phyloP scores from a whole-genome alignment of 1,284 basidiomycete species.

The Ustilago loliicola region DNA sequence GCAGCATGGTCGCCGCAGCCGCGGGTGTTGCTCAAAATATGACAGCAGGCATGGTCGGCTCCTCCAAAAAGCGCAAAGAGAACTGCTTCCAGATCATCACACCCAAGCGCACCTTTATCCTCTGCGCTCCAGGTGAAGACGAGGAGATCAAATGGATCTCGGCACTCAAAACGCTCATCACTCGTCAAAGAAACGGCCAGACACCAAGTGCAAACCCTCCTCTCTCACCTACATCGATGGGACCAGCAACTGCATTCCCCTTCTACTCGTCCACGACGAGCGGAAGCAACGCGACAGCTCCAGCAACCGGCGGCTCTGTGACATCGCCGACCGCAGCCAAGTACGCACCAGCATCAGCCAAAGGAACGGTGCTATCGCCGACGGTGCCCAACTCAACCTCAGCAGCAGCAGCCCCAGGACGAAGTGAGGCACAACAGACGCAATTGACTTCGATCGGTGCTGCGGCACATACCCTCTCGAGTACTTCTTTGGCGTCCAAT shows the following conservation, averaged over 20 bases:
- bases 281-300: not conserved
- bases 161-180: conserved; percentile 89
- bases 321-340: conserved; percentile 15
- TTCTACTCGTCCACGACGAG: conserved; percentile 16
- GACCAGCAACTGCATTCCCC: conserved; percentile 23
- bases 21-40: conserved; percentile 52
- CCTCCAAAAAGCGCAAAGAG: conserved; percentile 66
- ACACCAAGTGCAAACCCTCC: conserved; percentile 30
- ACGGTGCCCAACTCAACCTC: conserved; percentile 4
- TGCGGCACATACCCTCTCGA: conserved; percentile 39
- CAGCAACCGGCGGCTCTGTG: conserved; percentile 10
- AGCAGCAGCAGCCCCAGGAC: not conserved
- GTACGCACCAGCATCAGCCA: conserved; percentile 8
- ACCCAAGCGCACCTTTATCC: conserved; percentile 86
- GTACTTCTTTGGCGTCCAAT: conserved; percentile 13
- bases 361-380: conserved; percentile 10
- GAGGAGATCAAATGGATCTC: conserved; percentile 99
- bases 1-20: conserved; percentile 50
- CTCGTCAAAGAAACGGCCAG: conserved; percentile 48
- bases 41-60: conserved; percentile 41
- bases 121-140: conserved; percentile 95
- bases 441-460: conserved; percentile 46
- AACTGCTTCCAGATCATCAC: conserved; percentile 96
- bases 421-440: not conserved
- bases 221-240: conserved; percentile 32